phyloP scores from a whole-genome alignment of 2,329 filamentous ascomycete genomes.

The Thielaviopsis cerberus region DNA sequence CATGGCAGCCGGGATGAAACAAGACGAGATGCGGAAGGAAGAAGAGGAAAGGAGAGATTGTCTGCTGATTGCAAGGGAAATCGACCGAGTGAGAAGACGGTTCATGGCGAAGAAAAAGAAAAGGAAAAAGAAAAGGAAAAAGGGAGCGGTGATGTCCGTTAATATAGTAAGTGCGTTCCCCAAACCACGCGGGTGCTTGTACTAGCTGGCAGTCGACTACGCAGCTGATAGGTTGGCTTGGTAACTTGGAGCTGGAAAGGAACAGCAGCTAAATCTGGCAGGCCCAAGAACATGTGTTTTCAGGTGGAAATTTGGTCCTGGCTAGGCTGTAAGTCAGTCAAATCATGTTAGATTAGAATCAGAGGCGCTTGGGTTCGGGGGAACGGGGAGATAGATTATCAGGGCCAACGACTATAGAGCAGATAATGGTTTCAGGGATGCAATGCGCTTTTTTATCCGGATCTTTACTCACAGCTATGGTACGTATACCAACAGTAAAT shows the following conservation, averaged over 20 bases:
- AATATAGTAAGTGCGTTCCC: neutral
- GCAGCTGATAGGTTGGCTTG: neutral
- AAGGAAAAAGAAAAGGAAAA: neutral
- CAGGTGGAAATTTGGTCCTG: neutral
- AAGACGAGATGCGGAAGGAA: neutral
- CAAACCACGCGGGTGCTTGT: neutral
- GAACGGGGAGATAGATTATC: neutral
- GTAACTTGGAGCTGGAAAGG: neutral
- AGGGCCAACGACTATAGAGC: no score
- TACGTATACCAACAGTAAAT: neutral
- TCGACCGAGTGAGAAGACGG: constrained; percentile 4
- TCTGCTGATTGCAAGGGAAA: constrained; percentile 3
- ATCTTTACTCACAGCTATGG: neutral
- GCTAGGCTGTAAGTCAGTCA: neutral
- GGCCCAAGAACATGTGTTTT: neutral
- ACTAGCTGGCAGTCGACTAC: neutral
- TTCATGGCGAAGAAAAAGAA: constrained; percentile 3
- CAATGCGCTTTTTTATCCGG: neutral
- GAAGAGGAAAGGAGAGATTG: neutral
- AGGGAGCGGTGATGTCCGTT: neutral
- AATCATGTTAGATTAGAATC: neutral
- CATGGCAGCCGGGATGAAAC: constrained; percentile 7
- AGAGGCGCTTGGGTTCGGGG: neutral
- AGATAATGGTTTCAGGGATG: neutral
- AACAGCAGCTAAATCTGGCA: neutral